phyloP scores from a whole-genome alignment of 2,329 filamentous ascomycete genomes.

The Leptoxyphium fumago region DNA sequence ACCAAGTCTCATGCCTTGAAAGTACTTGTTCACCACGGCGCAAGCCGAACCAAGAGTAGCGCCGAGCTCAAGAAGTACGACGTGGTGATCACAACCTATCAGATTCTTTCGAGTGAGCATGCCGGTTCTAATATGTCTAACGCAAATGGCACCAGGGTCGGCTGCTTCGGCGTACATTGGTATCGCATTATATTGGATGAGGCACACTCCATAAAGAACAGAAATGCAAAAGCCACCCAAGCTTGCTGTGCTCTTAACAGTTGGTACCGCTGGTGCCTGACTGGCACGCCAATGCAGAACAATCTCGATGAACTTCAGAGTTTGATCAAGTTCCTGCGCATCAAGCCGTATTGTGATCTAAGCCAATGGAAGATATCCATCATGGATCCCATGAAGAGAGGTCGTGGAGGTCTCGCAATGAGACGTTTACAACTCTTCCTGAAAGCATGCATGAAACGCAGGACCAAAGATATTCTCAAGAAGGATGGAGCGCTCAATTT shows the following conservation, averaged over 20 bases:
- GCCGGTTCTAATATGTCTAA: slow-evolving; percentile 49
- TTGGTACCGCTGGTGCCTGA: slow-evolving; percentile 90
- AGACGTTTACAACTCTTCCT: slow-evolving; percentile 70
- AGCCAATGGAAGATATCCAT: slow-evolving; percentile 85
- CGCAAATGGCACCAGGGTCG: slow-evolving; percentile 48
- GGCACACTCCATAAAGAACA: slow-evolving; percentile 96
- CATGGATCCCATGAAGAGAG: slow-evolving; percentile 75
- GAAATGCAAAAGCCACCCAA: slow-evolving; percentile 88
- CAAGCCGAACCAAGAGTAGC: slow-evolving; percentile 64
- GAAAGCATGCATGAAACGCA: slow-evolving; percentile 94
- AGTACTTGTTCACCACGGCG: slow-evolving; percentile 83
- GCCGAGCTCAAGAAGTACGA: slow-evolving; percentile 72
- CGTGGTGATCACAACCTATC: slow-evolving; percentile 93
- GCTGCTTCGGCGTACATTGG: slow-evolving; percentile 87
- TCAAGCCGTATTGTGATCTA: slow-evolving; percentile 79
- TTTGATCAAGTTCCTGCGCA: slow-evolving; percentile 79
- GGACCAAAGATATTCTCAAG: slow-evolving; percentile 93
- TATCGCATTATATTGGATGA: slow-evolving; percentile 92
- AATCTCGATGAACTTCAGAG: slow-evolving; percentile 94
- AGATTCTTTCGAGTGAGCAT: slow-evolving; percentile 86
- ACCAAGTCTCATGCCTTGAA: slow-evolving; percentile 52
- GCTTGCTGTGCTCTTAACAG: slow-evolving; percentile 73
- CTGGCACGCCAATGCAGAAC: slow-evolving; percentile 95
- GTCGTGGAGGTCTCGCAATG: slow-evolving; percentile 79
- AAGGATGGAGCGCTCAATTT: slow-evolving; percentile 67